A percentile compares a stretch with the other conserved stretches of the same genome.
Evolutionary conservation across 176 grass and related monocot genomes (phyloP).

Genomic region (Phoenix roebelenii): DNA sequence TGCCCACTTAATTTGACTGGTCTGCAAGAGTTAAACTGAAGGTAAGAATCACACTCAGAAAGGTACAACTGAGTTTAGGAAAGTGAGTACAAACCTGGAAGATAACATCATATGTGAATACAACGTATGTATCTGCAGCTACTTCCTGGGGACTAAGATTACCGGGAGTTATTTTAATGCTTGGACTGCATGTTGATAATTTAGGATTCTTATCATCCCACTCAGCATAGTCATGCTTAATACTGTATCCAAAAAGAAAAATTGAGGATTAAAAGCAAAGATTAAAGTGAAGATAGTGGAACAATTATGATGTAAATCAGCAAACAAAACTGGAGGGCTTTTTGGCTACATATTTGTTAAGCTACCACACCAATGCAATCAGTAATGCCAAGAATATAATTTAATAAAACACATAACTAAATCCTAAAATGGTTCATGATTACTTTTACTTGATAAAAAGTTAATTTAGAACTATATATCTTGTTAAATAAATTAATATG

Average conservation of each 20-base stretch:
- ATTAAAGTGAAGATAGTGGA: not conserved
- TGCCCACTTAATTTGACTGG: conserved; percentile 41
- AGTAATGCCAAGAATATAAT: too few species aligned
- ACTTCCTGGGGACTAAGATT: conserved; percentile 36
- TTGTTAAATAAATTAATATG: too few species aligned
- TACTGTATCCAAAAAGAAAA: conserved; percentile 6
- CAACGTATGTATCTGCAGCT: conserved; percentile 14
- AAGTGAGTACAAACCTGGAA: conserved; percentile 22
- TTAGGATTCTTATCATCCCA: conserved; percentile 38
- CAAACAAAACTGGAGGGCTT: too few species aligned
- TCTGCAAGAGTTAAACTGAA: conserved; percentile 12
- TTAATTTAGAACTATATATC: too few species aligned
- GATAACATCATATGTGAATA: conserved; percentile 38
- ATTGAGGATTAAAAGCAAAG: not conserved
- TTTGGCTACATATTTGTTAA: too few species aligned
- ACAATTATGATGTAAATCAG: not conserved
- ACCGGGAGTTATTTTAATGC: conserved; percentile 28
- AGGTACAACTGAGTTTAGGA: not conserved
- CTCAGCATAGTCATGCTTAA: conserved; percentile 29
- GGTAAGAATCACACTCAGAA: conserved; percentile 4
- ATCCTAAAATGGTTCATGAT: too few species aligned
- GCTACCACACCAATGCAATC: too few species aligned
- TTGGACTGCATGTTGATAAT: conserved; percentile 32
- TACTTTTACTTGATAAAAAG: too few species aligned
- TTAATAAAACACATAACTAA: too few species aligned